Evolutionary conservation across 2,329 filamentous ascomycete genomes (phyloP).

Genomic region (Penicillium verrucosum): DNA sequence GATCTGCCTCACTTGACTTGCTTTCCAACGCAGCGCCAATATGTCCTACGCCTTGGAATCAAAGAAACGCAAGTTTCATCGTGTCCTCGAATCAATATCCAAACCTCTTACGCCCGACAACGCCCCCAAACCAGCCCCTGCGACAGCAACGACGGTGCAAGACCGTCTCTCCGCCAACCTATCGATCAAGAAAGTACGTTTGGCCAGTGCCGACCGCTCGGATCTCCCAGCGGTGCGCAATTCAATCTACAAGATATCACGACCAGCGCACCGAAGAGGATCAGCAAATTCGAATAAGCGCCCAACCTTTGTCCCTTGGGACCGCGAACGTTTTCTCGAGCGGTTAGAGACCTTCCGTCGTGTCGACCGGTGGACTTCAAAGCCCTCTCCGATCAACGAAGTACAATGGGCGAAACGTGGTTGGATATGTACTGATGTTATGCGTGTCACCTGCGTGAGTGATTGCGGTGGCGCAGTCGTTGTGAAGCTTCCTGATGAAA

Average conservation of each 20-base stretch:
- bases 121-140: constrained; percentile 19
- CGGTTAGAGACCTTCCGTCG: constrained; percentile 85
- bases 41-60: constrained; percentile 47
- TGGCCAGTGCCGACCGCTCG: constrained; percentile 23
- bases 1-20: constrained; percentile 8
- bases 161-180: constrained; percentile 26
- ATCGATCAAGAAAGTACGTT: constrained; percentile 37
- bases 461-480: constrained; percentile 81
- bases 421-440: constrained; percentile 80
- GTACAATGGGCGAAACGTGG: constrained; percentile 92
- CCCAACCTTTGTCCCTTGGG: constrained; percentile 80
- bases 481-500: constrained; percentile 70
- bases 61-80: constrained; percentile 49
- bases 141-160: constrained; percentile 20
- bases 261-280: constrained; percentile 29
- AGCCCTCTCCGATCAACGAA: constrained; percentile 80
- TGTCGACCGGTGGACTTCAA: constrained; percentile 89
- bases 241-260: constrained; percentile 26
- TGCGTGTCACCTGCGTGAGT: constrained; percentile 76
- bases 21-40: constrained; percentile 8
- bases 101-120: constrained; percentile 28
- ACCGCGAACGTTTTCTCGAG: constrained; percentile 75
- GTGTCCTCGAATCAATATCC: constrained; percentile 45
- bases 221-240: constrained; percentile 24
- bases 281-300: constrained; percentile 35